Evolutionary conservation across 2,329 filamentous ascomycete genomes (phyloP).

Genomic region (Mycosphaerella arachidis): DNA sequence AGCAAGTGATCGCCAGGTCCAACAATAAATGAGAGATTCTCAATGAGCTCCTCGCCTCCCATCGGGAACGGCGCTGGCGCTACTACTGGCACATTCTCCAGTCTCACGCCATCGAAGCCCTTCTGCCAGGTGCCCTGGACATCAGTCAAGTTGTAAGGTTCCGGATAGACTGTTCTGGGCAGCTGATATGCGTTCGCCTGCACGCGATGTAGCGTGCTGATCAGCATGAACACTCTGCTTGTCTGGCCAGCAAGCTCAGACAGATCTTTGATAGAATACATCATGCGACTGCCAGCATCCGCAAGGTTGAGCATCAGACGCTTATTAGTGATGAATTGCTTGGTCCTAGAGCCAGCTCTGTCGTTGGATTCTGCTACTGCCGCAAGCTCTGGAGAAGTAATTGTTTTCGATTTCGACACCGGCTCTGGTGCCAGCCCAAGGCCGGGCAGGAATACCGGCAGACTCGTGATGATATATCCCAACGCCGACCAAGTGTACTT

Average conservation of each 20-base stretch:
- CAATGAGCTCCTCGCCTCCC: slow-evolving; percentile 86
- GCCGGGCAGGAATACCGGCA: slow-evolving; percentile 89
- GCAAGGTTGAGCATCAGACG: slow-evolving; percentile 95
- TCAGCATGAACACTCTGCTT: slow-evolving; percentile 89
- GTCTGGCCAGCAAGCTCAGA: slow-evolving; percentile 95
- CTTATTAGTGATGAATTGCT: slow-evolving; percentile 98
- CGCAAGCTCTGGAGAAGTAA: neutral
- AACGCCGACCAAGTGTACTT: slow-evolving; percentile 99
- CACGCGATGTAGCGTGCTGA: slow-evolving; percentile 88
- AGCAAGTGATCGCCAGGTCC: slow-evolving; percentile 87
- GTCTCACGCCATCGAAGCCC: slow-evolving; percentile 87
- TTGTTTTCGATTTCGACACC: slow-evolving; percentile 57
- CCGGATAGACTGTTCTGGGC: slow-evolving; percentile 61
- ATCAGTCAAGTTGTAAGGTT: slow-evolving; percentile 84
- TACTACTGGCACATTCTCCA: slow-evolving; percentile 90
- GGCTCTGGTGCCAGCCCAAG: slow-evolving; percentile 67
- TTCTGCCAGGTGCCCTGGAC: slow-evolving; percentile 90
- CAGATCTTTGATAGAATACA: slow-evolving; percentile 99
- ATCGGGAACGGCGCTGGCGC: slow-evolving; percentile 83
- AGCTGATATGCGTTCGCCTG: slow-evolving; percentile 84
- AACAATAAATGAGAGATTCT: slow-evolving; percentile 83
- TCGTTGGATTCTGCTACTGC: slow-evolving; percentile 16
- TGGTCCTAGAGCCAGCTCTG: slow-evolving; percentile 69
- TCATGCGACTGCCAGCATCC: slow-evolving; percentile 94
- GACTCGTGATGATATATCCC: slow-evolving; percentile 85